A percentile compares a stretch with the other conserved stretches of the same genome.
Conservation (phyloP, 805 yeast species). For the Candida pseudofarinosa region DNA sequence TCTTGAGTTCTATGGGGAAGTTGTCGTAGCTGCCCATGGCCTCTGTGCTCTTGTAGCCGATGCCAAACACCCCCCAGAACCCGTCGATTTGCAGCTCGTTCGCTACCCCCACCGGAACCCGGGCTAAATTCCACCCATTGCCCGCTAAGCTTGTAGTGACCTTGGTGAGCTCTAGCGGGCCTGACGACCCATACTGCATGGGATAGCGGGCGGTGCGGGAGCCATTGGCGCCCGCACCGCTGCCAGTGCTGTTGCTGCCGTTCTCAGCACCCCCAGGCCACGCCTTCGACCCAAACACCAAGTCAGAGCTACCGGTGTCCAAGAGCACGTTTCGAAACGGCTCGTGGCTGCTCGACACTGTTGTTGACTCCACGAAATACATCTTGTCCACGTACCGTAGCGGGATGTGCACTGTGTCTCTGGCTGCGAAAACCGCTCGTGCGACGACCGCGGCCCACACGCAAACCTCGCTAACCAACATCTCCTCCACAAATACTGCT, state of each 20-base stretch:
- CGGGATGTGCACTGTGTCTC: background rate
- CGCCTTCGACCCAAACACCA: constrained; percentile 3
- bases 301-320: constrained; percentile 19
- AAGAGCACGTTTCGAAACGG: constrained; percentile 7
- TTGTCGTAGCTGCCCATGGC: constrained; percentile 10
- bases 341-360: constrained; percentile 13
- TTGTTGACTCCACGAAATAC: constrained; percentile 8
- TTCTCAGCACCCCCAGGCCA: background rate
- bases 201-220: no score
- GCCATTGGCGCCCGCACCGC: constrained; percentile 1
- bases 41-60: constrained; percentile 11
- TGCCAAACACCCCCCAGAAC: constrained; percentile 14
- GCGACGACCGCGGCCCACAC: background rate
- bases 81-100: constrained; percentile 3
- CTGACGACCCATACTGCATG: constrained; percentile 7
- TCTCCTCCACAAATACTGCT: background rate
- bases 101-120: constrained; percentile 2
- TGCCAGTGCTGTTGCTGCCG: background rate
- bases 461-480: background rate
- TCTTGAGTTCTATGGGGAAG: constrained; percentile 12
- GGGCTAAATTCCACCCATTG: constrained; percentile 2
- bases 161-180: constrained; percentile 1
- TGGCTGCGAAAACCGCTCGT: constrained; percentile 2
- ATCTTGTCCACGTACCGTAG: background rate
- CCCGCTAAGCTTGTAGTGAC: constrained; percentile 1